Evolutionary conservation across 2,329 filamentous ascomycete species (phyloP).

Genomic region (Cryphonectria japonica): DNA sequence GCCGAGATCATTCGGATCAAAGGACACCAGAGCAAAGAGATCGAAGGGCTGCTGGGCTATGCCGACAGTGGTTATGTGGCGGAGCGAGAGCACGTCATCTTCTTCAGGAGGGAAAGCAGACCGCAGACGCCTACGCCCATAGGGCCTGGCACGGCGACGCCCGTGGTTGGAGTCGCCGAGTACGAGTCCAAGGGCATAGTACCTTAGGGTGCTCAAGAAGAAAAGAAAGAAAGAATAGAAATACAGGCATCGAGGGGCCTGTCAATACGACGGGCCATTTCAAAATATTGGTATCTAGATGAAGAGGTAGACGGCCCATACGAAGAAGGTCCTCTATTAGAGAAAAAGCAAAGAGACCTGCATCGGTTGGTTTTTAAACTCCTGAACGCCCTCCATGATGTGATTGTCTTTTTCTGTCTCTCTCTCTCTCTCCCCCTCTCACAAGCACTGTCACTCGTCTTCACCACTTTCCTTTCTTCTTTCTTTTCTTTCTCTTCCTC

Average conservation of each 20-base stretch:
- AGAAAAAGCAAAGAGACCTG: constrained; percentile 1
- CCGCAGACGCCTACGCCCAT: constrained; percentile 52
- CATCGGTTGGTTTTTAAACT: background rate
- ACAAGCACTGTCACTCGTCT: background rate
- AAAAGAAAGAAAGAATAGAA: background rate
- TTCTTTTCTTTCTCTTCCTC: background rate
- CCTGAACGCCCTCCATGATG: constrained; percentile 13
- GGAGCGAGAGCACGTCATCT: constrained; percentile 82
- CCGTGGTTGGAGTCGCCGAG: constrained; percentile 32
- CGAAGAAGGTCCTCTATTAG: background rate
- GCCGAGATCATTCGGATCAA: constrained; percentile 82
- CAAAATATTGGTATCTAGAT: constrained; percentile 18
- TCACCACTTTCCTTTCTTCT: background rate
- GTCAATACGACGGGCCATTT: background rate
- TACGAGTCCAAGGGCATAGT: constrained; percentile 30
- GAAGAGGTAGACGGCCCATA: constrained; percentile 10
- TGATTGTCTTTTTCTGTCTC: background rate
- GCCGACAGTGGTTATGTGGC: constrained; percentile 95
- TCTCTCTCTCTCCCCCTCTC: background rate
- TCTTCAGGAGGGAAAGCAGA: constrained; percentile 62
- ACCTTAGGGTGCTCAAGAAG: background rate
- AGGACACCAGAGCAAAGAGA: constrained; percentile 81
- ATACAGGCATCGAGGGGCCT: background rate
- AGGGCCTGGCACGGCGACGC: constrained; percentile 26
- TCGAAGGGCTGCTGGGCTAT: constrained; percentile 80